Conservation (phyloP, 2,329 filamentous ascomycete genomes). For the Microsporum canis region DNA sequence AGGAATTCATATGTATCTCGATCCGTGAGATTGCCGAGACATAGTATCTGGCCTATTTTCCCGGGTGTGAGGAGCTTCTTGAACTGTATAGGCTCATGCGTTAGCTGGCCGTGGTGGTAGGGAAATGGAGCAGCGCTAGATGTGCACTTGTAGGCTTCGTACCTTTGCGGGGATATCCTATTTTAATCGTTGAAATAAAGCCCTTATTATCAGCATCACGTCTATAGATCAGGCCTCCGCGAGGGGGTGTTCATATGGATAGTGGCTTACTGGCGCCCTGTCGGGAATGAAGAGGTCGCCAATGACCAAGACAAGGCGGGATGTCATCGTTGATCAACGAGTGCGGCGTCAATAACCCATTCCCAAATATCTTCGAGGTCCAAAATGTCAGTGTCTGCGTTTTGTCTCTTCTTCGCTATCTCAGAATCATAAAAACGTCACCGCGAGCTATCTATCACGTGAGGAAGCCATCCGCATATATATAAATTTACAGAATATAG, state of each 20-base stretch:
- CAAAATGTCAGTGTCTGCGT: background rate
- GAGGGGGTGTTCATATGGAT: background rate
- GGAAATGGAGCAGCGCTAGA: background rate
- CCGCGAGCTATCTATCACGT: background rate
- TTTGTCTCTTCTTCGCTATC: background rate
- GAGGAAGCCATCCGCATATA: too few species aligned
- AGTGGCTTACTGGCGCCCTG: constrained; percentile 55
- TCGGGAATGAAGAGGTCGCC: constrained; percentile 92
- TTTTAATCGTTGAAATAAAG: background rate
- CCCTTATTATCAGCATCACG: background rate
- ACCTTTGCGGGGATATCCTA: constrained; percentile 81
- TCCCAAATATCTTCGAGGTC: background rate
- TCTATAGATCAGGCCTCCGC: background rate
- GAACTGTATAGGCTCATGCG: constrained; percentile 45
- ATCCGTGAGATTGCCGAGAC: constrained; percentile 69
- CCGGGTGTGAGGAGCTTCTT: constrained; percentile 74
- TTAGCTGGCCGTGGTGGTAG: constrained; percentile 4
- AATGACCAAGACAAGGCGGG: constrained; percentile 81
- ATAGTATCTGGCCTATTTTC: constrained; percentile 72
- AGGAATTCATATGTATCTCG: constrained; percentile 71
- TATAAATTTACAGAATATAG: too few species aligned
- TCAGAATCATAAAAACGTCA: background rate
- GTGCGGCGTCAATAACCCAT: constrained; percentile 6
- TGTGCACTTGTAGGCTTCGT: background rate
- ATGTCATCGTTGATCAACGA: constrained; percentile 48